These are phyloP conservation scores for Anthracocystis panici-leucophaei DNA, from an alignment of 1,284 basidiomycete species.

Conservation along the genomic window DNA sequence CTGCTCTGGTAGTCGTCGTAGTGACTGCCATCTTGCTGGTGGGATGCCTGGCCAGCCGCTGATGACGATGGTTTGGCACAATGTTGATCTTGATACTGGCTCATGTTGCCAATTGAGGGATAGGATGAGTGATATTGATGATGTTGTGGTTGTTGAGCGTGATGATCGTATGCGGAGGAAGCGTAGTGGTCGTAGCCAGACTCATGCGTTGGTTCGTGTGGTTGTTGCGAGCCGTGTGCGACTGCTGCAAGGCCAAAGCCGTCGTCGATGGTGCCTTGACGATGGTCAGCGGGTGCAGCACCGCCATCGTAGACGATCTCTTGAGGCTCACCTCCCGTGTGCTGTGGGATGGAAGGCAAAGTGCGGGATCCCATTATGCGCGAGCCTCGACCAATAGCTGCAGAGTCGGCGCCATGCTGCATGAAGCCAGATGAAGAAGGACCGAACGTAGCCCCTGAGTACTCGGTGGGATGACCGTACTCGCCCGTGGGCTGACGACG, in stretches of 20 bases:
- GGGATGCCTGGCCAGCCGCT: constrained; percentile 4
- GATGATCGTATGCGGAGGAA: constrained; percentile 38
- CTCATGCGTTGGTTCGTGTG: constrained; percentile 22
- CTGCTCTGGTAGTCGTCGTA: constrained; percentile 44
- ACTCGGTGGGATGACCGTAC: constrained; percentile 51
- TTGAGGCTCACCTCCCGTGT: constrained; percentile 18
- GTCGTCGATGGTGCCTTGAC: constrained; percentile 52
- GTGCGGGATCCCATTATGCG: constrained; percentile 25
- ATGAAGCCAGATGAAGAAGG: constrained; percentile 21
- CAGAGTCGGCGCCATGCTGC: constrained; percentile 9
- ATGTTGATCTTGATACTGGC: constrained; percentile 11
- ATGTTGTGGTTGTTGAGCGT: constrained; percentile 20
- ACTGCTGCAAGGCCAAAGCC: constrained; percentile 52
- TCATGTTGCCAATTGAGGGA: constrained; percentile 14
- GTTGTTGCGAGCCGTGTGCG: constrained; percentile 24
- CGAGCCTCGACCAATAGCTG: constrained; percentile 9
- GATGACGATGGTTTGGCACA: constrained; percentile 12
- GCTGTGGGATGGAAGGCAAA: constrained; percentile 36
- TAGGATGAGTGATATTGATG: constrained; percentile 24
- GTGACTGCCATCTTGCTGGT: constrained; percentile 12
- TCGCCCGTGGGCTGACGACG: constrained; percentile 46
- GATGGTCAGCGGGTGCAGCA: constrained; percentile 13
- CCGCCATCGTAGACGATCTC: constrained; percentile 31
- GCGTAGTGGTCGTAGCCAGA: constrained; percentile 39
- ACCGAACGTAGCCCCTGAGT: constrained; percentile 50